phyloP scores from a whole-genome alignment of 108 stramenopile genomes.

The Fistulifera pelliculosa region DNA sequence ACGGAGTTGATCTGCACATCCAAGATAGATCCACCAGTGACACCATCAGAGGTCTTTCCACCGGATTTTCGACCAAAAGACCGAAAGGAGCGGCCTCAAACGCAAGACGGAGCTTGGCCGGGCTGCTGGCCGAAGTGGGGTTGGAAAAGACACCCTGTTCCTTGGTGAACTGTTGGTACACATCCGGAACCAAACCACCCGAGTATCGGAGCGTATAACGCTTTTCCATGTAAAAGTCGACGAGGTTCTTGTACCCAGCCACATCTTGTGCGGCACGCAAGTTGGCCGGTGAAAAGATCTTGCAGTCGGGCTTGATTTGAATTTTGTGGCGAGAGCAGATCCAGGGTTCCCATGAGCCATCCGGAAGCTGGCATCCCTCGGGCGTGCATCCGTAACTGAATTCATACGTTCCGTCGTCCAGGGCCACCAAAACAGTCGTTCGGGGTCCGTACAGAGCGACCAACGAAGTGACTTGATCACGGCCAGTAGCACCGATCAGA shows the following conservation, averaged over 20 bases:
- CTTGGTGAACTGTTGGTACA: slow-evolving; percentile 82
- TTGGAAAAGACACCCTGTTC: slow-evolving; percentile 84
- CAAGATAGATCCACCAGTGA: slow-evolving; percentile 68
- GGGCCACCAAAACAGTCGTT: slow-evolving; percentile 82
- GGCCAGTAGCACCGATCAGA: slow-evolving; percentile 74
- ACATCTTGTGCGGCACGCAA: slow-evolving; percentile 85
- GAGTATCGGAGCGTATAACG: slow-evolving; percentile 88
- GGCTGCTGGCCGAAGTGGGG: slow-evolving; percentile 79
- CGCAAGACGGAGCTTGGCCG: slow-evolving; percentile 85
- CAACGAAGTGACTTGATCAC: slow-evolving; percentile 83
- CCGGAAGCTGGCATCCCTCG: slow-evolving; percentile 23
- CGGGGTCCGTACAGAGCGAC: slow-evolving; percentile 88
- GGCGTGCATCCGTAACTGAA: slow-evolving; percentile 57
- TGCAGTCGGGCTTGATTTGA: slow-evolving; percentile 45
- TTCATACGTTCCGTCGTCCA: slow-evolving; percentile 68
- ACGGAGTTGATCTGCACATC: slow-evolving; percentile 70
- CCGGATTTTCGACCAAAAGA: slow-evolving; percentile 85
- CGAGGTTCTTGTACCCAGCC: slow-evolving; percentile 71
- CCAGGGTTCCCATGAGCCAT: slow-evolving; percentile 40
- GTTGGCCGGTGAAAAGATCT: slow-evolving; percentile 91
- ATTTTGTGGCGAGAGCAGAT: slow-evolving; percentile 56
- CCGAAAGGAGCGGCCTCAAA: slow-evolving; percentile 92
- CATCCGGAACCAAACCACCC: slow-evolving; percentile 82
- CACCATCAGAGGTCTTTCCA: slow-evolving; percentile 71
- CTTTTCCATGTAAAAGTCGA: slow-evolving; percentile 83